Evolutionary conservation across 1,284 basidiomycete species (phyloP), one percentile per base, ranked within the genome.

Genomic region (Laetiporus sulphureus): DNA sequence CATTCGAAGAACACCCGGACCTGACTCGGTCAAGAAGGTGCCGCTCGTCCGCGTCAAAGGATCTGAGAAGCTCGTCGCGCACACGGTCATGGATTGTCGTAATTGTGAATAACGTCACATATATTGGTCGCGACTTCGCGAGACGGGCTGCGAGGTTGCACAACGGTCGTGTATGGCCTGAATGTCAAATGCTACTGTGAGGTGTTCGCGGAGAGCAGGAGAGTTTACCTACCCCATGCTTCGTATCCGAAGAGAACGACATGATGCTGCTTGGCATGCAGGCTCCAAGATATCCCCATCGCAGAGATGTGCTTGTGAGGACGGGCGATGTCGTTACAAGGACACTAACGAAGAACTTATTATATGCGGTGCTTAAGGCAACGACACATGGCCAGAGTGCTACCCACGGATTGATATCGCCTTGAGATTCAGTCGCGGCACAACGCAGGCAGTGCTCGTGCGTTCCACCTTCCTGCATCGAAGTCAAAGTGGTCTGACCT

Each of bases 91-190:
- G 47, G 35, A 44, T 37, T 1, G 18, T 20, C 12, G 38, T 32
- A 3, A 48, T 31, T 3, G 44, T 43, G 24, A 58, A 41, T 12
- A 58, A 29, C 2, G 57, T 58, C 18, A 56, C 46, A 13, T 34
- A n/a, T 10, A 51, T 38, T 2, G 44, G 40, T 1, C 46, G 45
- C 6, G 51, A 34, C 43, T 50, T 46, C n/a, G 52, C 50, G 10
- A 54, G 22, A 3, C 47, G 46, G 2, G 52, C 50, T 4, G 40
- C 32, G 2, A 58, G 44, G 16, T 42, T 39, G 38, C 47, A 45
- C 7, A 56, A 36, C 4, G 56, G 53, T 13, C 56, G 47, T 2
- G 41, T 39, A 22, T 58, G 56, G 5, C 56, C 56, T 56, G 25
- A 13, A 13, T 13, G 25, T 13, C 25, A 13, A 27, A 8, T 7